These are phyloP conservation scores for Arthrobotrys megalospora DNA, from an alignment of 2,329 filamentous ascomycete genomes.

Conservation along the genomic window DNA sequence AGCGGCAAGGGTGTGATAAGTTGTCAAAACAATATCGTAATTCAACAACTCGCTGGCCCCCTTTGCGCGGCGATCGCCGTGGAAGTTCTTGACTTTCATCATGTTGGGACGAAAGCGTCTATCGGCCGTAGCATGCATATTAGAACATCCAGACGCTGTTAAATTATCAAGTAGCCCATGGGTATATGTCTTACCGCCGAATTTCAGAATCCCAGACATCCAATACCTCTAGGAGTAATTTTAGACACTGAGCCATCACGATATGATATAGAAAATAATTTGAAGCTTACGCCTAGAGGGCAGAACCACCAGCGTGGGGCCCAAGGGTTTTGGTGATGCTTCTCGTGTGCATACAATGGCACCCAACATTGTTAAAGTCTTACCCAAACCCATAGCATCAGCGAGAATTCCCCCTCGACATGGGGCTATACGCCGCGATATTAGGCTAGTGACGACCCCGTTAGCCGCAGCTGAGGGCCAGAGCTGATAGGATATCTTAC, in stretches of 20 bases:
- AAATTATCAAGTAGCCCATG: too few relatives aligned
- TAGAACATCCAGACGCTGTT: too few relatives aligned
- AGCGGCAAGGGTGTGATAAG: slow-evolving; percentile 36
- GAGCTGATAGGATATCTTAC: background rate
- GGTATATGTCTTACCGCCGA: slow-evolving; percentile 65
- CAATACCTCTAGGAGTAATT: slow-evolving; percentile 66
- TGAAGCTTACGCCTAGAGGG: slow-evolving; percentile 67
- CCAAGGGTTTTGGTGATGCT: background rate
- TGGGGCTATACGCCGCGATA: background rate
- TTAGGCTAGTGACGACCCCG: background rate
- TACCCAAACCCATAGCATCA: slow-evolving; percentile 64
- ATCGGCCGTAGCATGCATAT: too few relatives aligned
- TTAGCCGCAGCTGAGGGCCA: too few relatives aligned
- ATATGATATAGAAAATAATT: background rate
- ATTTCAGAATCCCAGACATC: slow-evolving; percentile 69
- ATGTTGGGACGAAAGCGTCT: background rate
- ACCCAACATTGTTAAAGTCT: slow-evolving; percentile 46
- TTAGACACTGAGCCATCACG: background rate
- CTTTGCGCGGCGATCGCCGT: slow-evolving; percentile 1
- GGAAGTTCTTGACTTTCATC: background rate
- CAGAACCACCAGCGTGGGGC: slow-evolving; percentile 67
- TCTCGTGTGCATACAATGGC: slow-evolving; percentile 22
- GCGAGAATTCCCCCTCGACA: slow-evolving; percentile 59
- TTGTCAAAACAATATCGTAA: slow-evolving; percentile 25
- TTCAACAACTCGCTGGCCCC: background rate